Evolutionary conservation across 257 asterid species (phyloP).

Genomic region (Anisodus acutangulus): DNA sequence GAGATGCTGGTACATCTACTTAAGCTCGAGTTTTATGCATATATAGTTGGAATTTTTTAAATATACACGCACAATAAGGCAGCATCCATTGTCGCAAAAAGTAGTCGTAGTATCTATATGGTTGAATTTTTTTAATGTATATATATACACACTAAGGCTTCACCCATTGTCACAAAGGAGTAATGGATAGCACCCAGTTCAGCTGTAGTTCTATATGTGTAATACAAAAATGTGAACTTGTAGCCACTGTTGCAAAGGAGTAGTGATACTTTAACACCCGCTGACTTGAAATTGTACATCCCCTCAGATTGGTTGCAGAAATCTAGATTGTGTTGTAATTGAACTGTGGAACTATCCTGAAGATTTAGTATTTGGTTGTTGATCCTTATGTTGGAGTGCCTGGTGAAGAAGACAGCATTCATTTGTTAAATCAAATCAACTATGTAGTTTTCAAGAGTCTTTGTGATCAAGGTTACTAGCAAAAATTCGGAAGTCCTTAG

Average conservation of each 20-base stretch:
- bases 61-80: background rate
- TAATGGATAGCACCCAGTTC: background rate
- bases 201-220: background rate
- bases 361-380: background rate
- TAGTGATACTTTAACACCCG: background rate
- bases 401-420: background rate
- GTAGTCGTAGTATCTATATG: background rate
- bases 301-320: conserved; percentile 1
- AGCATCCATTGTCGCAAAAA: background rate
- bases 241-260: background rate
- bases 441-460: background rate
- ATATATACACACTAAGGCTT: background rate
- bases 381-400: background rate
- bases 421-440: background rate
- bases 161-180: background rate
- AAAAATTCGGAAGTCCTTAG: background rate
- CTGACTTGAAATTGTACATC: background rate
- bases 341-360: background rate
- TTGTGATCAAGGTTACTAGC: background rate
- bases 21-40: background rate
- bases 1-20: background rate
- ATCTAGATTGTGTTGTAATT: background rate
- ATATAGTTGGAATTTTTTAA: background rate
- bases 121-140: background rate
- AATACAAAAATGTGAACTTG: background rate